These are phyloP conservation scores for Aquilaria yunnanensis DNA, from an alignment of 345 rosid species.

Conservation along the genomic window DNA sequence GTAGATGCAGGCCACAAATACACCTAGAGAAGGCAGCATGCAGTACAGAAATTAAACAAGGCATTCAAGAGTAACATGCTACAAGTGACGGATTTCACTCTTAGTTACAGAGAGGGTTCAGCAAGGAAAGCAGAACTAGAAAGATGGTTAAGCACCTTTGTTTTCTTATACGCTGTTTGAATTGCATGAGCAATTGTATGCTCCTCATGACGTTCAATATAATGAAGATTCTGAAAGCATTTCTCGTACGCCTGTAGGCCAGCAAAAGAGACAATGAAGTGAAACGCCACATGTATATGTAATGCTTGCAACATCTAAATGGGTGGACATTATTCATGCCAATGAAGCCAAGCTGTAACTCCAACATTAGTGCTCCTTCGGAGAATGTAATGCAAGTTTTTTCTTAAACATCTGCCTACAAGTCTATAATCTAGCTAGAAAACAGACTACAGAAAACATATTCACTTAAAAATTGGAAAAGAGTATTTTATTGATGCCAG, in stretches of 20 bases:
- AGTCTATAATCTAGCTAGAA: too few species aligned
- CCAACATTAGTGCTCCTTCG: neutral
- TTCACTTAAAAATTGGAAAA: too few species aligned
- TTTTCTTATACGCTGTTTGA: constrained; percentile 77
- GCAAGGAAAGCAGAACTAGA: neutral
- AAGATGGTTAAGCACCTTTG: constrained; percentile 51
- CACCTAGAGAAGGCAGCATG: constrained; percentile 31
- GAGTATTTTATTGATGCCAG: too few species aligned
- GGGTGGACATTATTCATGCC: neutral
- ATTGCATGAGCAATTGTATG: constrained; percentile 97
- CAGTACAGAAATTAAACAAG: neutral
- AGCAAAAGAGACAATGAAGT: constrained; percentile 6
- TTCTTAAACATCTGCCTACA: too few species aligned
- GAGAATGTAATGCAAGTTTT: neutral
- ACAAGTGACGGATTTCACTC: neutral
- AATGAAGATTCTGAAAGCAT: constrained; percentile 94
- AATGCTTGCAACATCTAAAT: neutral
- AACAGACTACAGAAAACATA: too few species aligned
- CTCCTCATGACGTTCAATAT: constrained; percentile 80
- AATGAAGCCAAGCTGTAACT: constrained; percentile 1
- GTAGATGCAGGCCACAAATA: constrained; percentile 96
- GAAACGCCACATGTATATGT: neutral
- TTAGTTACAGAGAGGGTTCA: neutral
- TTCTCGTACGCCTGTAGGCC: constrained; percentile 76
- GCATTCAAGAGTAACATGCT: constrained; percentile 1